phyloP scores from a whole-genome alignment of 2,329 filamentous ascomycete genomes.

The Rhexocercosporidium sp. region DNA sequence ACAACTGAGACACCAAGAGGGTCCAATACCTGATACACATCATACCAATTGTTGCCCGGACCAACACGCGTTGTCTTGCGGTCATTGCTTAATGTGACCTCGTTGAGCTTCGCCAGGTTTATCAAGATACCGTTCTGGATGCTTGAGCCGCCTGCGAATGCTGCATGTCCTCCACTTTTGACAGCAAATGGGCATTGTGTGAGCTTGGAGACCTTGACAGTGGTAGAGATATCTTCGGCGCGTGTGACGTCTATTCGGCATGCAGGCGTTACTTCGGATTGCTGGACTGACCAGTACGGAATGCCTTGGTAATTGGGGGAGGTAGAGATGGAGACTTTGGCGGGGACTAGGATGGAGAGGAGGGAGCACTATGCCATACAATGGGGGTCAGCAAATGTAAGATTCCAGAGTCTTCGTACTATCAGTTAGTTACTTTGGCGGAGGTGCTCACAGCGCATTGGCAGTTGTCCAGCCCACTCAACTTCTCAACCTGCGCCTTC shows the following conservation, averaged over 20 bases:
- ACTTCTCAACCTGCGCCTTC: slow-evolving; percentile 3
- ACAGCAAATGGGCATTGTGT: slow-evolving; percentile 32
- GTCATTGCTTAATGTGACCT: slow-evolving; percentile 36
- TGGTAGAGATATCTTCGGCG: slow-evolving; percentile 26
- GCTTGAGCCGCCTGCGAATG: slow-evolving; percentile 53
- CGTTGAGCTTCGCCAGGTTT: slow-evolving; percentile 45
- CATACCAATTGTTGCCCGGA: slow-evolving; percentile 45
- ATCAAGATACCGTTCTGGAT: slow-evolving; percentile 56
- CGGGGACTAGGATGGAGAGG: slow-evolving; percentile 3
- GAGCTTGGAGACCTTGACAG: slow-evolving; percentile 24
- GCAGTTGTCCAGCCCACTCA: background rate
- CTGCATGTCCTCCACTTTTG: slow-evolving; percentile 32
- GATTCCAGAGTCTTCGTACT: background rate
- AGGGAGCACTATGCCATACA: slow-evolving; percentile 19
- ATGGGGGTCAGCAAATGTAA: background rate
- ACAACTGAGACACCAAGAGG: slow-evolving; percentile 40
- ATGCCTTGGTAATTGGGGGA: background rate
- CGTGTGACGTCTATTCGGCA: slow-evolving; percentile 28
- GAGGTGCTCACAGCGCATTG: background rate
- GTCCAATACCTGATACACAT: slow-evolving; percentile 46
- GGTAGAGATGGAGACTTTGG: slow-evolving; percentile 1
- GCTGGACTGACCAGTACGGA: slow-evolving; percentile 23
- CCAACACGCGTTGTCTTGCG: slow-evolving; percentile 42
- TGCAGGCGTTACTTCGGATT: slow-evolving; percentile 26
- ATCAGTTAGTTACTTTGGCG: background rate